Evolutionary conservation across 2,329 filamentous ascomycete species (phyloP).

Genomic region (Penicillium sumatraense): DNA sequence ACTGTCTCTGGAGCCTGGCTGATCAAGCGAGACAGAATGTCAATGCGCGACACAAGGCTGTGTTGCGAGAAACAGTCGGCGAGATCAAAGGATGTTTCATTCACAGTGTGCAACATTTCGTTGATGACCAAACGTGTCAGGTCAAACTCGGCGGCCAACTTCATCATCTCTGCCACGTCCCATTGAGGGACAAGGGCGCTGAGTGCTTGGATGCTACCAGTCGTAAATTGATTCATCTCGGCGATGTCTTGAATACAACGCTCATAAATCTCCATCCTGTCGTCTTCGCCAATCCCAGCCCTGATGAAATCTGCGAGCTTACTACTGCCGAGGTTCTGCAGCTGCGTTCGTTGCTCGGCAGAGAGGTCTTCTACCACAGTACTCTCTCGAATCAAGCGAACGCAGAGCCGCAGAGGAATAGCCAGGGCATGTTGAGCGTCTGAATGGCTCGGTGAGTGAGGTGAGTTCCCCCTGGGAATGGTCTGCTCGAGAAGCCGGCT

Average conservation of each 20-base stretch:
- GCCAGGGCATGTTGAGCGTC: slow-evolving; percentile 38
- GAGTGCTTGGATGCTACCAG: slow-evolving; percentile 75
- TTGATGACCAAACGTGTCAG: slow-evolving; percentile 66
- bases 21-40: slow-evolving; percentile 65
- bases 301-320: slow-evolving; percentile 66
- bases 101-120: slow-evolving; percentile 65
- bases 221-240: slow-evolving; percentile 64
- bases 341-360: slow-evolving; percentile 62
- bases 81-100: slow-evolving; percentile 48
- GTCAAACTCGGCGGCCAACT: slow-evolving; percentile 65
- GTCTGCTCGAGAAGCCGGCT: slow-evolving; percentile 56
- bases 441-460: slow-evolving; percentile 5
- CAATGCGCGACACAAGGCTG: slow-evolving; percentile 58
- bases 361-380: slow-evolving; percentile 60
- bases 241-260: slow-evolving; percentile 72
- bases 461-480: not conserved
- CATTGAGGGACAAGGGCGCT: slow-evolving; percentile 48
- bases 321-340: slow-evolving; percentile 67
- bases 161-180: slow-evolving; percentile 57
- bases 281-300: slow-evolving; percentile 59
- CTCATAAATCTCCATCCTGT: slow-evolving; percentile 66
- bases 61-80: slow-evolving; percentile 44
- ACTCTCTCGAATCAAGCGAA: slow-evolving; percentile 74
- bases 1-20: slow-evolving; percentile 66
- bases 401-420: slow-evolving; percentile 59